These are phyloP conservation scores for Poronia punctata DNA, from an alignment of 495 filamentous ascomycete genomes.

Conservation along the genomic window DNA sequence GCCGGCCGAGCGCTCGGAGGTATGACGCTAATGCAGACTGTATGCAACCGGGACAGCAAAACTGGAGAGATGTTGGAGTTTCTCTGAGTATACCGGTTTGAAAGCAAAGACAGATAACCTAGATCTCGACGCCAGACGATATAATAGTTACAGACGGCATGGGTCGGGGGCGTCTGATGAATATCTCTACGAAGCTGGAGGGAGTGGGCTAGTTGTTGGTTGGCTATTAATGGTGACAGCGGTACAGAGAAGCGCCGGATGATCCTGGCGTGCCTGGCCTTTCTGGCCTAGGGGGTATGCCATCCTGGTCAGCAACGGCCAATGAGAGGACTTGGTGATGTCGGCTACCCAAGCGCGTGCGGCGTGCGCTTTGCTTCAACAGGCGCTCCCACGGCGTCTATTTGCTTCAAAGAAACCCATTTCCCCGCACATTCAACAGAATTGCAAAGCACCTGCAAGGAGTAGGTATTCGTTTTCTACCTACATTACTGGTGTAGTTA, in stretches of 20 bases:
- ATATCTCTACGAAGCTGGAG: constrained; percentile 10
- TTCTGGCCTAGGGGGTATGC: no score
- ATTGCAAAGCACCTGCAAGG: no score
- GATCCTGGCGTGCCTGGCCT: constrained; percentile 22
- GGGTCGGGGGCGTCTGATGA: constrained; percentile 12
- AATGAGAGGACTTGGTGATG: constrained; percentile 16
- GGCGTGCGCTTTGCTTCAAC: constrained; percentile 8
- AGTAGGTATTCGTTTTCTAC: no score
- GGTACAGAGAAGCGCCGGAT: constrained; percentile 24
- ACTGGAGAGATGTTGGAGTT: constrained; percentile 20
- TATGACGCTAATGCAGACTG: constrained; percentile 18
- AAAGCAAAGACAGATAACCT: no score
- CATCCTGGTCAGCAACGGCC: constrained; percentile 20
- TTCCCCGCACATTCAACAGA: no score
- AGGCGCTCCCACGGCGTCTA: constrained; percentile 20
- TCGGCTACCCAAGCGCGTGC: constrained; percentile 25
- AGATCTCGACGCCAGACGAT: no score
- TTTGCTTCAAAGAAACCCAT: no score
- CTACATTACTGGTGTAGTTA: no score
- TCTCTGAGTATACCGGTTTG: no score
- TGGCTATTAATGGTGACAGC: constrained; percentile 28
- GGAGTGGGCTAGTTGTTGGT: constrained; percentile 17
- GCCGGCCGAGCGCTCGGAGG: no score
- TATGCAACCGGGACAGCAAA: constrained; percentile 14
- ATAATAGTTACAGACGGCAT: no score